Conservation (phyloP, 805 yeast genomes). For the Priceomyces fermenticarens region DNA sequence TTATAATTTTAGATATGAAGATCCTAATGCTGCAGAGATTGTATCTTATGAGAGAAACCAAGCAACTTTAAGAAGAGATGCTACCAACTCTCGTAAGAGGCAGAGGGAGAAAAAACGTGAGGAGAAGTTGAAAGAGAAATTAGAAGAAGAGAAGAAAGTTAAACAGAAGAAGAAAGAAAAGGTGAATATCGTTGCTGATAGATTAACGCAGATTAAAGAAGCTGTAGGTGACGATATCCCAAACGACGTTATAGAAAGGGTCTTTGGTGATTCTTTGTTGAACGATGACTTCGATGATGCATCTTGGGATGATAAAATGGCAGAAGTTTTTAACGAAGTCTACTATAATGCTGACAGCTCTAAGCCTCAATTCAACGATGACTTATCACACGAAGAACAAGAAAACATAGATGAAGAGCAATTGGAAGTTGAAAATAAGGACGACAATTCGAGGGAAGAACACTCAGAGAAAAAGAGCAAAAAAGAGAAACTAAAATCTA, state of each 20-base stretch:
- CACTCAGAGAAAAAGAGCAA: constrained; percentile 38
- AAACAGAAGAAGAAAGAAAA: constrained; percentile 73
- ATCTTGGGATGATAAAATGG: constrained; percentile 88
- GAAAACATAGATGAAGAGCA: constrained; percentile 10
- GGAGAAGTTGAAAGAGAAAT: constrained; percentile 47
- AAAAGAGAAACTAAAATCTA: constrained; percentile 56
- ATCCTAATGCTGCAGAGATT: constrained; percentile 85
- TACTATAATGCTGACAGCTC: constrained; percentile 55
- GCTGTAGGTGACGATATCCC: constrained; percentile 65
- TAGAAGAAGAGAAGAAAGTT: constrained; percentile 56
- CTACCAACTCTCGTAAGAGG: constrained; percentile 70
- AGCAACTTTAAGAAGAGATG: constrained; percentile 84
- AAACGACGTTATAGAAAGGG: constrained; percentile 57
- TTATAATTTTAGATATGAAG: constrained; percentile 93
- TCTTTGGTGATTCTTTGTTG: constrained; percentile 71
- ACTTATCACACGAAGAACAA: constrained; percentile 21
- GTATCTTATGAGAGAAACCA: constrained; percentile 93
- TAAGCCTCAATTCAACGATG: constrained; percentile 40
- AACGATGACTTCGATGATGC: constrained; percentile 86
- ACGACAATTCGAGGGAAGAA: constrained; percentile 12
- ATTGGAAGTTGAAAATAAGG: constrained; percentile 9
- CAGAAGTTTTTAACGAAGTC: constrained; percentile 80
- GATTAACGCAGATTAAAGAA: constrained; percentile 59
- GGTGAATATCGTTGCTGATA: constrained; percentile 72
- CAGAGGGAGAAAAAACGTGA: constrained; percentile 72